Evolutionary conservation across 2,329 filamentous ascomycete species (phyloP).

Genomic region (Botrytis fabae): DNA sequence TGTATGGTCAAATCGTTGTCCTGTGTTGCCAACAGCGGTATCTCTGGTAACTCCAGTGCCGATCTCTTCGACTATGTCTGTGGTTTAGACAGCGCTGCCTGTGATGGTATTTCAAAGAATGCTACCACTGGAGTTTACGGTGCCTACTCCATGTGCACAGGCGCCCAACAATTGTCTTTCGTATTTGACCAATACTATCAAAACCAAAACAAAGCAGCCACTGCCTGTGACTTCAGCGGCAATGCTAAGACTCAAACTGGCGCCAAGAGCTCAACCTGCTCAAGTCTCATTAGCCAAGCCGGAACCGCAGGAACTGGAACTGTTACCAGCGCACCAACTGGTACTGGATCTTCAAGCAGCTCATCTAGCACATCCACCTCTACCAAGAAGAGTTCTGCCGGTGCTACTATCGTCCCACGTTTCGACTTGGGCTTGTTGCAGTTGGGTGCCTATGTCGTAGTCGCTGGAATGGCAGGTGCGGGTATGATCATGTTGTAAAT

Average conservation of each 20-base stretch:
- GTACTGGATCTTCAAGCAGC: constrained; percentile 37
- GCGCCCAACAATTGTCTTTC: constrained; percentile 69
- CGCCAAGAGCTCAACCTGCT: constrained; percentile 55
- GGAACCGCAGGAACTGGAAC: constrained; percentile 59
- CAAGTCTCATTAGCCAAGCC: constrained; percentile 59
- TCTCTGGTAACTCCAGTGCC: constrained; percentile 60
- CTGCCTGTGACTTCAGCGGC: constrained; percentile 72
- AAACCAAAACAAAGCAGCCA: constrained; percentile 51
- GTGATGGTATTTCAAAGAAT: constrained; percentile 68
- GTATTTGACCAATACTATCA: constrained; percentile 74
- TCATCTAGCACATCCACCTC: constrained; percentile 30
- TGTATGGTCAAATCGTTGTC: constrained; percentile 79
- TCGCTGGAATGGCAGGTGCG: constrained; percentile 52
- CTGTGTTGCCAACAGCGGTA: constrained; percentile 64
- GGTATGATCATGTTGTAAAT: constrained; percentile 56
- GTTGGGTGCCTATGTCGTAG: constrained; percentile 51
- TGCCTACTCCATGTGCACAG: constrained; percentile 74
- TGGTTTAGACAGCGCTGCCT: constrained; percentile 56
- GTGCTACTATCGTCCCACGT: constrained; percentile 46
- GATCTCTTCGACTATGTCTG: constrained; percentile 76
- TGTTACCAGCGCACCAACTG: constrained; percentile 51
- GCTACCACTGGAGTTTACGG: constrained; percentile 69
- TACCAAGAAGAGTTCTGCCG: constrained; percentile 42
- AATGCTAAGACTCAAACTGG: constrained; percentile 56
- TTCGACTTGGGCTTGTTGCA: constrained; percentile 49